These are phyloP conservation scores for Candida namnaoensis DNA, from an alignment of 805 yeast genomes.

Conservation along the genomic window DNA sequence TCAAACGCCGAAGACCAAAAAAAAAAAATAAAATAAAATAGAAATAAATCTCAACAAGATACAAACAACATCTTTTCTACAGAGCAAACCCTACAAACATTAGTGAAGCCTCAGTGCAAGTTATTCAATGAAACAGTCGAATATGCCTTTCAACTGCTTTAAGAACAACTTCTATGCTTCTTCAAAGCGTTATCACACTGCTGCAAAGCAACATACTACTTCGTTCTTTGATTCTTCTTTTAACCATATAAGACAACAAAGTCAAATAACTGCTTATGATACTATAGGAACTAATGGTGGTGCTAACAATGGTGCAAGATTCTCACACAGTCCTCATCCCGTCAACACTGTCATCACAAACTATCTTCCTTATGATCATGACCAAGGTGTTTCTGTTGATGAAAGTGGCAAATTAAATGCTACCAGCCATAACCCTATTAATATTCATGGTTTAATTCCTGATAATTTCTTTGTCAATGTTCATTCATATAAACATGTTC, in stretches of 20 bases:
- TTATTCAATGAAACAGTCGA: background rate
- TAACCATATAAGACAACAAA: constrained; percentile 27
- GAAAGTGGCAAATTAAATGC: background rate
- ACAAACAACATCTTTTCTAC: too few species aligned
- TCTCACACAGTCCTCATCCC: constrained; percentile 23
- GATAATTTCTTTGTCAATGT: background rate
- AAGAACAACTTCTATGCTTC: constrained; percentile 24
- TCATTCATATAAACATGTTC: background rate
- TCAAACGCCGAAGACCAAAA: too few species aligned
- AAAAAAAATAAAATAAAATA: too few species aligned
- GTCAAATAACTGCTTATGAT: constrained; percentile 21
- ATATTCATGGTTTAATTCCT: background rate
- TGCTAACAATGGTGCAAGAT: constrained; percentile 3
- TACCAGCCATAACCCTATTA: background rate
- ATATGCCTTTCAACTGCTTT: constrained; percentile 32
- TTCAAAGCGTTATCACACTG: constrained; percentile 26
- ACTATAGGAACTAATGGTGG: constrained; percentile 10
- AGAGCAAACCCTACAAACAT: too few species aligned
- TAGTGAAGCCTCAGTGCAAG: too few species aligned
- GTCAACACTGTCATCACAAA: constrained; percentile 25
- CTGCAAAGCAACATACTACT: constrained; percentile 22
- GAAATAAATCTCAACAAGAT: too few species aligned
- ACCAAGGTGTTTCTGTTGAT: constrained; percentile 1
- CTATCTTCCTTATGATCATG: constrained; percentile 19
- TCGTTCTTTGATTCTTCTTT: constrained; percentile 32